Conservation (phyloP, 2,329 filamentous ascomycete genomes). For the Aspergillus tanneri region DNA sequence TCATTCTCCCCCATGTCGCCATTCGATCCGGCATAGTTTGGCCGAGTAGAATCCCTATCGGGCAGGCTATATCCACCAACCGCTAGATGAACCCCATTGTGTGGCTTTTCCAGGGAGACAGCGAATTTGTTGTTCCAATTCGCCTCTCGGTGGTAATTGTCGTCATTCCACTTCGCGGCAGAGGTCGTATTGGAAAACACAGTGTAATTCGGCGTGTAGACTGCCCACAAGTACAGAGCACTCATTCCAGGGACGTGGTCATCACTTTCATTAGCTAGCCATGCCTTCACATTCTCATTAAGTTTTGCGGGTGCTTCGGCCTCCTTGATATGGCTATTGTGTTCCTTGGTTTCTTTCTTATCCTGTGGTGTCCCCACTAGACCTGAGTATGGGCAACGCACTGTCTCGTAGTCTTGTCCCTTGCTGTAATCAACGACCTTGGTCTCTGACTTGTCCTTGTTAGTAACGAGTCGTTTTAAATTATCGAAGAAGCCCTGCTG, state of each 20-base stretch:
- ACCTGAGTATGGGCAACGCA: constrained; percentile 2
- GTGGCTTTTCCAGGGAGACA: constrained; percentile 2
- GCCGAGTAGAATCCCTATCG: background rate
- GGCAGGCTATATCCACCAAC: background rate
- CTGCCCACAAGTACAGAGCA: constrained; percentile 15
- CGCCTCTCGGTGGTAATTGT: constrained; percentile 6
- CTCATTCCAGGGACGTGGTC: background rate
- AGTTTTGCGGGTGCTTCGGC: background rate
- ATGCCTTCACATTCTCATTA: background rate
- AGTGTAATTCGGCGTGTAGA: constrained; percentile 35
- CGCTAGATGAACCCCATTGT: constrained; percentile 6
- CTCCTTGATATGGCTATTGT: background rate
- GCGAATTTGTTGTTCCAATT: background rate
- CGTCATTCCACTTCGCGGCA: constrained; percentile 19
- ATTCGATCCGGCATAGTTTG: constrained; percentile 18
- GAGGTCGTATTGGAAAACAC: constrained; percentile 35
- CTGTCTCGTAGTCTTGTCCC: background rate
- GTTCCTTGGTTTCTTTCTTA: background rate
- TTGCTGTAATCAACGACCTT: background rate
- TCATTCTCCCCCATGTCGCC: too few relatives aligned
- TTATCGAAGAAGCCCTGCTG: too few relatives aligned
- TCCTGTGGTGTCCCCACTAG: background rate
- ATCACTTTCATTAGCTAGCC: background rate
- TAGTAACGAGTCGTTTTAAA: too few relatives aligned
- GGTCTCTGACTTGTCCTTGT: background rate